Percentiles rank a stretch among this genome's conserved stretches.
phyloP scores from a whole-genome alignment of 352 stramenopile genomes.

The Blastocystis sp. region DNA sequence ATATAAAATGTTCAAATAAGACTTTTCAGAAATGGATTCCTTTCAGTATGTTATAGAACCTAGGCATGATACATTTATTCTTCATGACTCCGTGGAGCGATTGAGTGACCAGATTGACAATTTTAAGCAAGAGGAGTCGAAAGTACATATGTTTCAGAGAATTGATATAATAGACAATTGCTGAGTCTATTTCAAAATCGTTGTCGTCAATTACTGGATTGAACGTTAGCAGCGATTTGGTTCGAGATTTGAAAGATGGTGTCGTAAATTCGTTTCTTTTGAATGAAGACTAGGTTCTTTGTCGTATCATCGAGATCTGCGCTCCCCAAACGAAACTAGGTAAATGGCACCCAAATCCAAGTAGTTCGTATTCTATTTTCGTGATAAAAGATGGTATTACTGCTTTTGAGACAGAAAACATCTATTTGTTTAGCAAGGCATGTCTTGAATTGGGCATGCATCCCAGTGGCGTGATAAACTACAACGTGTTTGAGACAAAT shows the following conservation, averaged over 20 bases:
- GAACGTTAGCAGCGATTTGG: background rate
- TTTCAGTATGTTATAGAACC: background rate
- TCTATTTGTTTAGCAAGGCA: constrained; percentile 27
- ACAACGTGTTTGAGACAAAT: constrained; percentile 3
- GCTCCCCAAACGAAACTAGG: background rate
- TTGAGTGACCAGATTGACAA: background rate
- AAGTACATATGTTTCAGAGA: background rate
- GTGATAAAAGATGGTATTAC: constrained; percentile 2
- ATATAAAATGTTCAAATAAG: too few relatives aligned
- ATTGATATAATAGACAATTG: background rate
- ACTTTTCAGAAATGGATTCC: constrained; percentile 1
- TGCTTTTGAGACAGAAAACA: constrained; percentile 38
- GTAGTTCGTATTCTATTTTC: background rate
- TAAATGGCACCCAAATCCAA: constrained; percentile 40
- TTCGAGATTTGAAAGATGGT: background rate
- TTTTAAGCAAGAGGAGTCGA: constrained; percentile 2
- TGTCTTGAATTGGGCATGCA: constrained; percentile 32
- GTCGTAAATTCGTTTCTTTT: background rate
- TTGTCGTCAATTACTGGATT: background rate
- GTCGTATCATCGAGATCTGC: constrained; percentile 1
- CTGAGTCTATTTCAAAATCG: background rate
- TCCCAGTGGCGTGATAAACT: constrained; percentile 27
- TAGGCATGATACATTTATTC: background rate
- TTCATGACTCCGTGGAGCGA: background rate
- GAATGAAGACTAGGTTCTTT: background rate